phyloP scores from a whole-genome alignment of 495 filamentous ascomycete species.

The Talaromyces liani region DNA sequence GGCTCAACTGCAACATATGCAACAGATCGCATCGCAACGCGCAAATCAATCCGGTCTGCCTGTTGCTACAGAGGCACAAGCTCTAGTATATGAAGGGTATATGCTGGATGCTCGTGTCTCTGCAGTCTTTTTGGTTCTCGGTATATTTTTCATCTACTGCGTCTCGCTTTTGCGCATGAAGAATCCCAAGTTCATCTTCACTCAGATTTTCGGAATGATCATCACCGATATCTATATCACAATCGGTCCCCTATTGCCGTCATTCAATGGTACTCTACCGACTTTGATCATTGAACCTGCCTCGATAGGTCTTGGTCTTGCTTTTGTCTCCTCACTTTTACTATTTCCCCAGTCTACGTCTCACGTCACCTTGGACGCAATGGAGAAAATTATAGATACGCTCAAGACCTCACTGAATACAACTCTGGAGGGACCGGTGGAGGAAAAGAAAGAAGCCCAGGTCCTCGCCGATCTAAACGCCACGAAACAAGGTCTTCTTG shows the following conservation, averaged over 20 bases:
- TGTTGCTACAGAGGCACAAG: slow-evolving; percentile 15
- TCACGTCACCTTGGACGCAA: slow-evolving; percentile 23
- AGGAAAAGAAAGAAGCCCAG: slow-evolving; percentile 10
- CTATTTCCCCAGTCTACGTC: slow-evolving; percentile 38
- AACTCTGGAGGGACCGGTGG: slow-evolving; percentile 14
- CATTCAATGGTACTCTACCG: slow-evolving; percentile 32
- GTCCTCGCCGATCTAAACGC: slow-evolving; percentile 12
- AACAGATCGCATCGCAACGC: slow-evolving; percentile 20
- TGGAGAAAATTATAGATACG: slow-evolving; percentile 24
- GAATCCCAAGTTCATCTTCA: slow-evolving; percentile 29
- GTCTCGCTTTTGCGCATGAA: slow-evolving; percentile 28
- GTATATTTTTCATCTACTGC: slow-evolving; percentile 31
- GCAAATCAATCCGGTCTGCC: slow-evolving; percentile 28
- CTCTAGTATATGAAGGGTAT: slow-evolving; percentile 26
- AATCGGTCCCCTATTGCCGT: slow-evolving; percentile 25
- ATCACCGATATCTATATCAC: slow-evolving; percentile 30
- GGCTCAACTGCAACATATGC: slow-evolving; percentile 21
- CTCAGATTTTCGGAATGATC: slow-evolving; percentile 30
- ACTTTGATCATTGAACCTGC: slow-evolving; percentile 28
- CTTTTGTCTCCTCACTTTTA: slow-evolving; percentile 26
- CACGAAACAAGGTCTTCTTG: slow-evolving; percentile 10
- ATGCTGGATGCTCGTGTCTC: slow-evolving; percentile 37
- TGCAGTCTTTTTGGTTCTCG: slow-evolving; percentile 25
- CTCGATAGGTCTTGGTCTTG: slow-evolving; percentile 30
- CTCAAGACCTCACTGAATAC: slow-evolving; percentile 23